A percentile compares a stretch with the other conserved stretches of the same genome.
These are phyloP conservation scores for Neurospora africana DNA, from an alignment of 495 filamentous ascomycete genomes.

Conservation along the genomic window DNA sequence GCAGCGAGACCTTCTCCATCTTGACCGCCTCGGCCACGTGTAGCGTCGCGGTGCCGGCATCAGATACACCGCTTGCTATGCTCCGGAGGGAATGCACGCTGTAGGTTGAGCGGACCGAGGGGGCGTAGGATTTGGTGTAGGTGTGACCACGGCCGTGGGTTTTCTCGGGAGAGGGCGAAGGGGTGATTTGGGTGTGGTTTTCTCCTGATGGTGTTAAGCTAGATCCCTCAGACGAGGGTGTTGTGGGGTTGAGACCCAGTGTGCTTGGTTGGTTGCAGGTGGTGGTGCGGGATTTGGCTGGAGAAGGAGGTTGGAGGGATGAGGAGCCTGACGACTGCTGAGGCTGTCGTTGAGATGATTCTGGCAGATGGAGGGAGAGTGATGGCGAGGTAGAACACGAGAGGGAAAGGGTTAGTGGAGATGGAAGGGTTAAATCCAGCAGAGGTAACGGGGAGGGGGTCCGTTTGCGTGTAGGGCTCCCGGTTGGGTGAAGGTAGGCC, in stretches of 20 bases:
- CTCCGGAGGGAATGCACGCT: neutral
- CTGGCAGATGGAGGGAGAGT: neutral
- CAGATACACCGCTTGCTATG: neutral
- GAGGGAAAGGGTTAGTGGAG: neutral
- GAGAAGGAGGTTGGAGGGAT: neutral
- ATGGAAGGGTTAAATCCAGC: neutral
- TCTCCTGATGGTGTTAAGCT: neutral
- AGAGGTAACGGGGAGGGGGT: neutral
- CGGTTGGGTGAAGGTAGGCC: neutral
- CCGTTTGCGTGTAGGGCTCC: neutral
- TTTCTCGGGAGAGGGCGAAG: neutral
- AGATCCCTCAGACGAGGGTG: neutral
- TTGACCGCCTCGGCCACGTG: slow-evolving; percentile 25
- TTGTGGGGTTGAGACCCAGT: neutral
- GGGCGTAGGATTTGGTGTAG: neutral
- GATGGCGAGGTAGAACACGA: neutral
- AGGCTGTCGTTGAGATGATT: neutral
- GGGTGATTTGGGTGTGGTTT: neutral
- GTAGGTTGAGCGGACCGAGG: neutral
- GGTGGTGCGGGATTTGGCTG: neutral
- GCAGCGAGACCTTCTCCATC: slow-evolving; percentile 11
- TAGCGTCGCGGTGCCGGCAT: slow-evolving; percentile 10
- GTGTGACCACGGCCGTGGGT: neutral
- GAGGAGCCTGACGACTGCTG: neutral
- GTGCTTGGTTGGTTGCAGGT: neutral